Conservation (phyloP, 768 basidiomycete species). For the Tricholoma matsutake region DNA sequence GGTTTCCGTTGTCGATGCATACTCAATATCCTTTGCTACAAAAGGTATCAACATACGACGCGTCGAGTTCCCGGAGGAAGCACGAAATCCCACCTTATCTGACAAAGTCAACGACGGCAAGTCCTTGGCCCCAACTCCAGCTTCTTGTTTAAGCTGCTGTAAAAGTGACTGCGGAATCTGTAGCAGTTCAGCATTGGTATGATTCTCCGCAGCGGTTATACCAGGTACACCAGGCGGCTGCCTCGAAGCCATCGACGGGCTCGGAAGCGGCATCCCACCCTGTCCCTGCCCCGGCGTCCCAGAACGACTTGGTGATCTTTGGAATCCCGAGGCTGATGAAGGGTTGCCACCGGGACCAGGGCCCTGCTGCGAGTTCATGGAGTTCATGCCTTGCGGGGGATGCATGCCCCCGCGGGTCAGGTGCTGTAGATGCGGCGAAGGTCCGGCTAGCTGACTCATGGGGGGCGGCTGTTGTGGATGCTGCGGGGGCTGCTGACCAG, state of each 20-base stretch:
- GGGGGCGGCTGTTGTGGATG: conserved; percentile 30
- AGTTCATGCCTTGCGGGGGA: conserved; percentile 43
- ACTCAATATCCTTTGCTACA: conserved; percentile 35
- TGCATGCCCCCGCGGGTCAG: conserved; percentile 42
- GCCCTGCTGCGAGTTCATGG: conserved; percentile 33
- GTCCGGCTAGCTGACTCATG: conserved; percentile 49
- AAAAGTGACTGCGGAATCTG: conserved; percentile 36
- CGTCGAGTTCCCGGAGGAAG: not conserved
- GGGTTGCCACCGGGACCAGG: conserved; percentile 26
- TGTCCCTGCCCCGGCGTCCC: conserved; percentile 25
- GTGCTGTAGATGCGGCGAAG: conserved; percentile 48
- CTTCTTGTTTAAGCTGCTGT: conserved; percentile 11
- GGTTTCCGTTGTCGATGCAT: conserved; percentile 16
- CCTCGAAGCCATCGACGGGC: conserved; percentile 54
- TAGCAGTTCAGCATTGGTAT: conserved; percentile 40
- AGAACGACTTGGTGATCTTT: conserved; percentile 60
- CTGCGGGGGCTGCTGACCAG: conserved; percentile 19
- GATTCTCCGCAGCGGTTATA: conserved; percentile 13
- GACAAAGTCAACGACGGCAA: conserved; percentile 4
- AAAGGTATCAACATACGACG: not conserved
- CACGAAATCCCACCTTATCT: conserved; percentile 55
- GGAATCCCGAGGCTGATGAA: conserved; percentile 39
- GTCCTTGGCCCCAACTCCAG: conserved; percentile 13
- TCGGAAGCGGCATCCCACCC: conserved; percentile 46
- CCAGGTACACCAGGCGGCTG: conserved; percentile 35